Base-by-base conservation (phyloP, 805 yeast species). In the Teunomyces pallodes region DNA sequence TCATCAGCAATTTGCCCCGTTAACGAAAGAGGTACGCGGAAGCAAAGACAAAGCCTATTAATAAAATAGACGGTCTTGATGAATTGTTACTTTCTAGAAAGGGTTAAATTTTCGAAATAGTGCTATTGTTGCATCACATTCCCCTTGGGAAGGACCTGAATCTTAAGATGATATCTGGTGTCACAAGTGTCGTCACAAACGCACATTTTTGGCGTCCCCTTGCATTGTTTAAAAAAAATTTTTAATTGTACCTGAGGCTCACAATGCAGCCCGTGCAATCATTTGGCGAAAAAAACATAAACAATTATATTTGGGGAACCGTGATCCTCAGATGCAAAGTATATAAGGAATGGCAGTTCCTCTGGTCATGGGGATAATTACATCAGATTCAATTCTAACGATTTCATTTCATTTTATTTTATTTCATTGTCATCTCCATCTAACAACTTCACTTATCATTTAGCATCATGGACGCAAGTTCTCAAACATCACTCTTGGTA, bases 161-260 rank as follows among this genome's bases (percentile, higher is more conserved):
- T 14, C 35, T 5, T 9, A 3, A 32, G 31, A 29, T 29, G 24
- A 29, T 29, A 12, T 12, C 31, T 29, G 31, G 31, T 9, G 14
- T 32, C 35, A 5, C 35, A 10, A 32, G 4, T n/a, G 35, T 17
- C 33, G 43, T 31, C 43, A 41, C 9, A 41, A n/a, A 10, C 3
- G 9, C 17, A 13, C 24, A 28, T 27, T 29, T 13, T 28, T 28
- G 43, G 35, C 43, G 26, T 29, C 43, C 43, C 35, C 43, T 31
- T 29, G 43, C 43, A 41, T 29, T 41, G 35, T 41, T 38, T 38
- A 38, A 24, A 17, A 17, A 20, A 36, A 36, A 24, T 26, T 38
- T 26, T 26, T 6, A n/a, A 26, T 38, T 38, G 41, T 38, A 38
- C 26, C 26, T 36, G 20, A 20, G 39, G n/a, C 39, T 17, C 26